Conservation (phyloP, 1,284 basidiomycete species). For the Ustilago lituana region DNA sequence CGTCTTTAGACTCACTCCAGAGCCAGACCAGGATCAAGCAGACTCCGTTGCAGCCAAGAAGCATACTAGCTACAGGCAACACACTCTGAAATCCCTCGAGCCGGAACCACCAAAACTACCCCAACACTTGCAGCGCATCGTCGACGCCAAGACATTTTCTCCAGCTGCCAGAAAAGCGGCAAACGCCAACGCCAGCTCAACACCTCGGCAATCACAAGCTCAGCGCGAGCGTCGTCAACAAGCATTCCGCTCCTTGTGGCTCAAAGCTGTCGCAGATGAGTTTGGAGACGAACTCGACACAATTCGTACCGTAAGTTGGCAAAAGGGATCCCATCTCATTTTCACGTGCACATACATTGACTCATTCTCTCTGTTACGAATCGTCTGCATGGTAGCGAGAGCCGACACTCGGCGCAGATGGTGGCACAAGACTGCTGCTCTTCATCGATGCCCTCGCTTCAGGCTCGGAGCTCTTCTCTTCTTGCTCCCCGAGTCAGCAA, state of each 20-base stretch:
- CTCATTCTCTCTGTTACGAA: neutral
- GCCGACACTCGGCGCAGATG: constrained; percentile 47
- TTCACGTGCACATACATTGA: neutral
- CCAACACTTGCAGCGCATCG: constrained; percentile 23
- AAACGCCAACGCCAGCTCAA: neutral
- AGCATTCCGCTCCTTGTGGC: constrained; percentile 51
- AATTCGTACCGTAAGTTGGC: constrained; percentile 37
- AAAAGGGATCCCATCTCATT: neutral
- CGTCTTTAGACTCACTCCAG: constrained; percentile 28
- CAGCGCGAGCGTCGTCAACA: constrained; percentile 26
- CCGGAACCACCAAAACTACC: constrained; percentile 4
- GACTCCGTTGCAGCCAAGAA: neutral
- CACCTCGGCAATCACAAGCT: constrained; percentile 13
- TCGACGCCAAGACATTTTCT: constrained; percentile 16
- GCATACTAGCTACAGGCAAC: neutral
- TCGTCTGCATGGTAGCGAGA: constrained; percentile 18
- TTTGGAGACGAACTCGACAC: constrained; percentile 56
- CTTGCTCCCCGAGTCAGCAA: neutral
- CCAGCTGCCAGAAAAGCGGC: neutral
- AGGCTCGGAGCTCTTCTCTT: constrained; percentile 44
- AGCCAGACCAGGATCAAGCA: constrained; percentile 2
- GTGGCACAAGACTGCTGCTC: constrained; percentile 49
- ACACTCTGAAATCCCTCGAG: constrained; percentile 5
- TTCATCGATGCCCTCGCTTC: constrained; percentile 55
- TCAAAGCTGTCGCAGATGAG: constrained; percentile 54